Percentiles rank a stretch among this genome's conserved stretches.
phyloP scores from a whole-genome alignment of 1,284 basidiomycete species.

The Ustilago hordei region DNA sequence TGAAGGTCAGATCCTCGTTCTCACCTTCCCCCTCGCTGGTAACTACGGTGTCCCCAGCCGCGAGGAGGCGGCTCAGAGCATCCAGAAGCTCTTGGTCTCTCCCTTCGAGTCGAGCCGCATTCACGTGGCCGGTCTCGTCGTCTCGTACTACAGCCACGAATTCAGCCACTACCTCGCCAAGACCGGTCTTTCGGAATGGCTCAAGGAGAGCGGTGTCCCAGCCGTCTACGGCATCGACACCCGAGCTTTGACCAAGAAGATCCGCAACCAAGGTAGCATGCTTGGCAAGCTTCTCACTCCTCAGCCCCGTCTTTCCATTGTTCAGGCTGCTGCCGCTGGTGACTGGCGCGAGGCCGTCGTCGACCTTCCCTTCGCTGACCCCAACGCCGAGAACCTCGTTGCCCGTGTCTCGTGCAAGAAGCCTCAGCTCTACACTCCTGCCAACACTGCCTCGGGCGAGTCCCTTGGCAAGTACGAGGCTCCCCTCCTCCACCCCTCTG shows the following conservation, averaged over 20 bases:
- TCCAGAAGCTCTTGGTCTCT: slow-evolving; percentile 71
- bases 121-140: slow-evolving; percentile 89
- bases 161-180: slow-evolving; percentile 94
- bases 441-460: slow-evolving; percentile 69
- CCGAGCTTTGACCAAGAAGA: slow-evolving; percentile 93
- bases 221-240: slow-evolving; percentile 98
- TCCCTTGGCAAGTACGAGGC: slow-evolving; percentile 70
- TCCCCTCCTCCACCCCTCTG: slow-evolving; percentile 79
- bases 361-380: slow-evolving; percentile 86
- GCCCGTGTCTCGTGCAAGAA: slow-evolving; percentile 82
- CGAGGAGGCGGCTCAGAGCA: slow-evolving; percentile 69
- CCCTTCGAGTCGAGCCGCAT: slow-evolving; percentile 93
- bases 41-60: slow-evolving; percentile 98
- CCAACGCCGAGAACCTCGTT: slow-evolving; percentile 90
- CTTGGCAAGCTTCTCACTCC: slow-evolving; percentile 73
- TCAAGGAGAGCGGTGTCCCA: slow-evolving; percentile 93
- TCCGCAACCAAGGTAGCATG: slow-evolving; percentile 93
- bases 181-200: slow-evolving; percentile 89
- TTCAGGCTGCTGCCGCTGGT: slow-evolving; percentile 46
- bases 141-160: slow-evolving; percentile 89
- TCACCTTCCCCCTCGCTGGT: slow-evolving; percentile 96
- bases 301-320: slow-evolving; percentile 55
- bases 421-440: slow-evolving; percentile 77
- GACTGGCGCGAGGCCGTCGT: slow-evolving; percentile 85
- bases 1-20: slow-evolving; percentile 95